phyloP scores from a whole-genome alignment of 2,329 filamentous ascomycete genomes.

The Exserohilum turcica region DNA sequence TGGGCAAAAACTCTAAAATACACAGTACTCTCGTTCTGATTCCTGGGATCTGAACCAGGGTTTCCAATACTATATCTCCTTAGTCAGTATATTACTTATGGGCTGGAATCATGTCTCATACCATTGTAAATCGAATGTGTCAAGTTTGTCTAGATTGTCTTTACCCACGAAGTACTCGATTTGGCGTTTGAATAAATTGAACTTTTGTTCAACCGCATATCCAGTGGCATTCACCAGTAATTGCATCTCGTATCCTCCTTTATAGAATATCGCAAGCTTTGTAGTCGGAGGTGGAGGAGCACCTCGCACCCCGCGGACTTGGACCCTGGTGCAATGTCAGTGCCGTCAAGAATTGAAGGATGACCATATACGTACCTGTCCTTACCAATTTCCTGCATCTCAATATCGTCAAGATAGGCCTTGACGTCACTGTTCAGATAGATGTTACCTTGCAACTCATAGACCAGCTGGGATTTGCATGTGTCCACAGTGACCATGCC shows the following conservation, averaged over 20 bases:
- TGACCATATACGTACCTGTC: constrained; percentile 35
- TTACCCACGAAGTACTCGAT: constrained; percentile 49
- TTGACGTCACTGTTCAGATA: constrained; percentile 55
- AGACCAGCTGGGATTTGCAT: constrained; percentile 51
- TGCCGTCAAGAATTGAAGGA: background rate
- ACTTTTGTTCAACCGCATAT: constrained; percentile 57
- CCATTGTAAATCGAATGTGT: constrained; percentile 60
- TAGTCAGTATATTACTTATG: too few relatives aligned
- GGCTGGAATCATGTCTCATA: too few relatives aligned
- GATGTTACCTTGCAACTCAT: constrained; percentile 54
- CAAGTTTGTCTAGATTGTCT: constrained; percentile 51
- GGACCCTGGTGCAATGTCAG: constrained; percentile 28
- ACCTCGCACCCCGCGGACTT: constrained; percentile 48
- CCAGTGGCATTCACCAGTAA: constrained; percentile 43
- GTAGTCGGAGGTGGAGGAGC: constrained; percentile 49
- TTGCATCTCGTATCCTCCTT: constrained; percentile 50
- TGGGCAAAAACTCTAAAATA: constrained; percentile 43
- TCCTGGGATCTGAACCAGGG: constrained; percentile 33
- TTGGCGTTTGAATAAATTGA: constrained; percentile 56
- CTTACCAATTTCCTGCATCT: constrained; percentile 38
- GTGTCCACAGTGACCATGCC: constrained; percentile 44
- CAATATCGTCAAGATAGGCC: constrained; percentile 46
- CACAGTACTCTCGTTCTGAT: constrained; percentile 39
- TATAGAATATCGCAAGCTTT: constrained; percentile 49
- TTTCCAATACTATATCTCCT: constrained; percentile 22